These are phyloP conservation scores for Aspergillus sclerotiicarbonarius DNA, from an alignment of 495 filamentous ascomycete genomes.

Conservation along the genomic window DNA sequence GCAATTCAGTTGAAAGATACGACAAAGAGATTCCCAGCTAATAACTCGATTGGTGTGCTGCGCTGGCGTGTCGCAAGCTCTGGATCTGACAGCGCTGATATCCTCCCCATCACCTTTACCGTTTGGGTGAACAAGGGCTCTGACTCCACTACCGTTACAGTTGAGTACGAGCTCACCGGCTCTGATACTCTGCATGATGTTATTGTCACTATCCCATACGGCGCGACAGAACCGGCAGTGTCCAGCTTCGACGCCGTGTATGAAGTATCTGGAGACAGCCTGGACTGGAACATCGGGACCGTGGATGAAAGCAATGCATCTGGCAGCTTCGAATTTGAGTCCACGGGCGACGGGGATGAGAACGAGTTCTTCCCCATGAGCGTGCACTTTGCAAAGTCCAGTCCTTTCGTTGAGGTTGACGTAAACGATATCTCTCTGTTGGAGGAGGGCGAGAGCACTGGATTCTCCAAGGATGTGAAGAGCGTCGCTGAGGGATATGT, in stretches of 20 bases:
- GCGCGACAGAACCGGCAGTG: slow-evolving; percentile 77
- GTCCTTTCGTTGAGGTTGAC: slow-evolving; percentile 86
- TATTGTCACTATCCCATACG: slow-evolving; percentile 79
- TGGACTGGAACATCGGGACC: slow-evolving; percentile 88
- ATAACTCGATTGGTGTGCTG: slow-evolving; percentile 84
- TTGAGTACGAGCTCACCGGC: slow-evolving; percentile 90
- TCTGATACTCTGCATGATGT: slow-evolving; percentile 77
- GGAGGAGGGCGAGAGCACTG: slow-evolving; percentile 72
- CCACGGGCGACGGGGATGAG: slow-evolving; percentile 73
- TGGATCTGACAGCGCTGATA: slow-evolving; percentile 65
- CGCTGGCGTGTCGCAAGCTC: slow-evolving; percentile 80
- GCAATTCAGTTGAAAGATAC: slow-evolving; percentile 81
- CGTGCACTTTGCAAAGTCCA: slow-evolving; percentile 81
- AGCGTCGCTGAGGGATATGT: slow-evolving; percentile 77
- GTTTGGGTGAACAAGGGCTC: slow-evolving; percentile 91
- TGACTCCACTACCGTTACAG: slow-evolving; percentile 77
- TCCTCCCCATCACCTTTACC: slow-evolving; percentile 85
- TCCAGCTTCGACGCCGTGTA: slow-evolving; percentile 91
- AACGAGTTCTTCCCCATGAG: slow-evolving; percentile 97
- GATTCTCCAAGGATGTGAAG: slow-evolving; percentile 86
- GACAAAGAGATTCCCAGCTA: slow-evolving; percentile 83
- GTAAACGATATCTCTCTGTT: slow-evolving; percentile 71
- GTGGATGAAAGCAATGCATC: slow-evolving; percentile 76
- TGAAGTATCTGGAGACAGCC: slow-evolving; percentile 86
- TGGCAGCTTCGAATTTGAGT: slow-evolving; percentile 92